Base-by-base conservation (phyloP, 2,329 filamentous ascomycete genomes). In the Microdochium nivale region DNA sequence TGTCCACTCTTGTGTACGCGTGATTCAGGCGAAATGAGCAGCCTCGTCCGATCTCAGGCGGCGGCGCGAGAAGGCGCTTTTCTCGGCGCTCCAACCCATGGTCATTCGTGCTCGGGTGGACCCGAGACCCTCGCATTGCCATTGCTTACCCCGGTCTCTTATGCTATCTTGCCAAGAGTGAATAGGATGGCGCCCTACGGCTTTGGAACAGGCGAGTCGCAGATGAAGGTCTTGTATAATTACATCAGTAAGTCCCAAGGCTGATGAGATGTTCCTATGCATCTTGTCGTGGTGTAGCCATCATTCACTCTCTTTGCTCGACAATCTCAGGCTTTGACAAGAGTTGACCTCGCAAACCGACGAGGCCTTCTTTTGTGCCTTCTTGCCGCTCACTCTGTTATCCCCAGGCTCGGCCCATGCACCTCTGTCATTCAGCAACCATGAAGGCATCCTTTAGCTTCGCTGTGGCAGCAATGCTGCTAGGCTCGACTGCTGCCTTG, bases 401-500 rank as follows among this genome's bases (percentile, higher is more conserved):
- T 4, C 14, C 5, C 19, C 4, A 14, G 35, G 7, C 14, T 30
- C 11, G 19, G 7, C 5, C 13, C 14, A 40, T 4, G 7, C 14
- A 40, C 14, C 4, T 16, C 7, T 16, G 35, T 16, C 16, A 16
- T 16, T 19, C 35, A 44, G 44, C 55, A 53, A 19, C n/a, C 43
- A 60, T 58, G 56, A 52, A 51, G 53, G 49, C 33, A 37, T 19
- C 46, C n/a, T 25, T 56, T 44, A 46, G 48, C 44, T 27, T 58
- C 19, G 24, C 52, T n/a, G 51, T 40, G 19, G 56, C 50, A 30
- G 49, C 54, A 44, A 25, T 55, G 25, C 47, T 62, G 35, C 43
- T 48, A 25, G 51, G 61, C 51, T 40, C 61, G 25, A 55, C 52
- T 14, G 56, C 49, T 35, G 61, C 62, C 24, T 53, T 54, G 25